Evolutionary conservation across 306 rosid species (phyloP).

Genomic region (Trichosanthes truncata): DNA sequence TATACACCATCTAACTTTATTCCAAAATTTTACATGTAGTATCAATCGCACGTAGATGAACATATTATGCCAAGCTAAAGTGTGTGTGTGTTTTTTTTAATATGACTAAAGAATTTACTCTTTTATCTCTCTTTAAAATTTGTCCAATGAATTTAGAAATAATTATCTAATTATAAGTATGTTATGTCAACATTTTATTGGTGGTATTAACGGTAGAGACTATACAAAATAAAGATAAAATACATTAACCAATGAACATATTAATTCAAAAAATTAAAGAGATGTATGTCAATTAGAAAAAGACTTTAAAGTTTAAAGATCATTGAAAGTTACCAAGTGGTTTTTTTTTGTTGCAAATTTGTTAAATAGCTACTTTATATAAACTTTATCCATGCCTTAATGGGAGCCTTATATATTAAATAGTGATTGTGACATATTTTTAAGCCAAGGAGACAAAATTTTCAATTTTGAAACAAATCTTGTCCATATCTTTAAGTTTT

Average conservation of each 20-base stretch:
- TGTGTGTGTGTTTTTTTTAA: no score
- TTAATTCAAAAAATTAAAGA: no score
- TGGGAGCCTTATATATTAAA: background rate
- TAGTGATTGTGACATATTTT: background rate
- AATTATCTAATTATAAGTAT: no score
- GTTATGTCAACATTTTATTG: no score
- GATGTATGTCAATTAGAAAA: no score
- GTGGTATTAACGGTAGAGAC: background rate
- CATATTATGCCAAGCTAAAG: no score
- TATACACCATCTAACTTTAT: no score
- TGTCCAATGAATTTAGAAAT: no score
- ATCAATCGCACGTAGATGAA: fast-evolving
- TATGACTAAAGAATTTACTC: no score
- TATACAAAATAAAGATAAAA: background rate
- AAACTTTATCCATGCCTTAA: background rate
- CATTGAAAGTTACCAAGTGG: background rate
- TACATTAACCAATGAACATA: background rate
- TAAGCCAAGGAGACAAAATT: background rate
- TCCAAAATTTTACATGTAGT: no score
- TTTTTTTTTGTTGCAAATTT: background rate
- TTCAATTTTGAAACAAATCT: background rate
- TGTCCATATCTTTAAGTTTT: background rate
- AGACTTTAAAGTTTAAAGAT: background rate
- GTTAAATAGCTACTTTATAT: background rate
- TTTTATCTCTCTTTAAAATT: no score